A percentile compares a stretch with the other conserved stretches of the same genome.
These are phyloP conservation scores for Nasturtium officinale DNA, from an alignment of 345 rosid genomes.

Conservation along the genomic window DNA sequence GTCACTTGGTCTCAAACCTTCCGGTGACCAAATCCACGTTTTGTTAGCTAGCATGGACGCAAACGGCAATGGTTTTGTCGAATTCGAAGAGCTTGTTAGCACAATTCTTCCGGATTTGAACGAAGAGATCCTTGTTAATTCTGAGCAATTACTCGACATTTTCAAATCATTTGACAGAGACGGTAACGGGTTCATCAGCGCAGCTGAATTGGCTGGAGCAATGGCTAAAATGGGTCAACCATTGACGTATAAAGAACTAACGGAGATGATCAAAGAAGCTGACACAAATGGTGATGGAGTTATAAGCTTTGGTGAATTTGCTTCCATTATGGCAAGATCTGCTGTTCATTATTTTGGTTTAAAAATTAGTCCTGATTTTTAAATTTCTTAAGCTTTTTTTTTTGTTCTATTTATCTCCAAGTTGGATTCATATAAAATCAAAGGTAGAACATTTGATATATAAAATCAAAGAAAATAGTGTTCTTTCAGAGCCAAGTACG, in stretches of 20 bases:
- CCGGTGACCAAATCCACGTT: constrained; percentile 72
- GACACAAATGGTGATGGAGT: constrained; percentile 81
- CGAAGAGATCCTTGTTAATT: constrained; percentile 57
- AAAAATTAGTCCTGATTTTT: constrained; percentile 5
- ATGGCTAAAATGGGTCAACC: constrained; percentile 96
- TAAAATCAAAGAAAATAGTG: constrained; percentile 15
- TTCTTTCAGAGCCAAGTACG: constrained; percentile 14
- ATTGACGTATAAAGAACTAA: constrained; percentile 64
- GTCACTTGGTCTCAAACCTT: constrained; percentile 74
- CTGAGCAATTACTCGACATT: constrained; percentile 59
- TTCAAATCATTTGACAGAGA: constrained; percentile 76
- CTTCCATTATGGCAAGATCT: constrained; percentile 74
- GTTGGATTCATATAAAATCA: neutral
- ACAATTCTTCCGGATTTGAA: constrained; percentile 61
- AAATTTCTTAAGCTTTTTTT: neutral
- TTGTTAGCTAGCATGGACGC: constrained; percentile 75
- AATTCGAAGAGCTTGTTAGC: constrained; percentile 75
- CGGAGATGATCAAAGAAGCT: constrained; percentile 80
- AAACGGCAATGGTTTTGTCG: constrained; percentile 75
- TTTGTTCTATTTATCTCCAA: neutral
- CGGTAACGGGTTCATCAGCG: constrained; percentile 77
- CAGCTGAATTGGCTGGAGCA: constrained; percentile 75
- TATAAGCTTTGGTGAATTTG: constrained; percentile 74
- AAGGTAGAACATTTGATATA: constrained; percentile 5
- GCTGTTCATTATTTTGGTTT: constrained; percentile 57